Percentiles rank a stretch among this genome's conserved stretches.
phyloP scores from a whole-genome alignment of 2,329 filamentous ascomycete species.

The Fusarium sp. region DNA sequence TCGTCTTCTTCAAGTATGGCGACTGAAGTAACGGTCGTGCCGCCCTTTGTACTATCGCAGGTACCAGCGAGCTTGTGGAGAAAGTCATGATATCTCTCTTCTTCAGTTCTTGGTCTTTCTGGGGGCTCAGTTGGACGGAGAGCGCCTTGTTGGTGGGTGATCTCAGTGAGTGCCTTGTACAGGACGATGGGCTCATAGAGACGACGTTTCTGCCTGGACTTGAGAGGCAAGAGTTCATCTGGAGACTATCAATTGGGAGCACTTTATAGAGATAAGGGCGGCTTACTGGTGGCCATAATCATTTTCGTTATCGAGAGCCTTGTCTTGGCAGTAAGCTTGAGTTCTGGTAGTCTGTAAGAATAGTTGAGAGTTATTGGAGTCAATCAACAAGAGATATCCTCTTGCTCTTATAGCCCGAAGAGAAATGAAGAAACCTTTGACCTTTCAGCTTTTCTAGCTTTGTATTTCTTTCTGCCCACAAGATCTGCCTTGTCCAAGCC shows the following conservation, averaged over 20 bases:
- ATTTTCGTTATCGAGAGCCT: neutral
- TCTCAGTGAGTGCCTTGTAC: conserved; percentile 41
- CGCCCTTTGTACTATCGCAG: conserved; percentile 48
- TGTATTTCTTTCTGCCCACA: neutral
- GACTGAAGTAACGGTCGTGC: conserved; percentile 50
- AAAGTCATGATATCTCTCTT: conserved; percentile 47
- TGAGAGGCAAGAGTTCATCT: conserved; percentile 14
- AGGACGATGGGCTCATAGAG: conserved; percentile 50
- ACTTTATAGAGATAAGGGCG: fast-evolving
- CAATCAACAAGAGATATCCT: neutral
- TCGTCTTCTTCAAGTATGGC: conserved; percentile 47
- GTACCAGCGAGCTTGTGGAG: conserved; percentile 50
- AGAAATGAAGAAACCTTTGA: too few species aligned
- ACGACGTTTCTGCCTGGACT: conserved; percentile 38
- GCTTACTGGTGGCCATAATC: conserved; percentile 22
- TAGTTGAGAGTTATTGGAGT: neutral
- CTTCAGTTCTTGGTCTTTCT: conserved; percentile 19
- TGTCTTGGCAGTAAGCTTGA: neutral
- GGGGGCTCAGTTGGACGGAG: neutral
- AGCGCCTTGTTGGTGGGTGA: conserved; percentile 18
- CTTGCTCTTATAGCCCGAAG: neutral
- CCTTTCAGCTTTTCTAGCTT: neutral
- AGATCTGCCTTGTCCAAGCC: conserved; percentile 25
- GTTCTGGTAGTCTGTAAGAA: neutral
- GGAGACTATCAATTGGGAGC: fast-evolving